Evolutionary conservation across 202 grass and related monocot species (phyloP).

Genomic region (Miscanthus sacchariflorus): DNA sequence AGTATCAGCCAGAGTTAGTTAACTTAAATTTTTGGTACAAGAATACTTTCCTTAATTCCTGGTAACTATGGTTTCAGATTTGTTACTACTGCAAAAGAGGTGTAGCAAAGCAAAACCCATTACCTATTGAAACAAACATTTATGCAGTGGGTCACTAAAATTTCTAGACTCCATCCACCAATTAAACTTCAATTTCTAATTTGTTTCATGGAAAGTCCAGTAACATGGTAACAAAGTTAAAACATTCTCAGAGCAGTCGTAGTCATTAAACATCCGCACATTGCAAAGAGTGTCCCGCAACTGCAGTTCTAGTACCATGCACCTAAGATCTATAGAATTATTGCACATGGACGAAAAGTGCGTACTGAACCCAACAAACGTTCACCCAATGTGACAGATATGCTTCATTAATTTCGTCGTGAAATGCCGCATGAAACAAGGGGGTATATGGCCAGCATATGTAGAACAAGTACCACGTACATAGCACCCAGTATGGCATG

Average conservation of each 20-base stretch:
- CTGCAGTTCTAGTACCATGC: slow-evolving; percentile 11
- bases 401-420: slow-evolving; percentile 5
- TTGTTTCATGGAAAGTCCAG: slow-evolving; percentile 7
- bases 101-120: background rate
- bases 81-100: background rate
- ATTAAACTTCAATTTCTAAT: background rate
- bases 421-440: background rate
- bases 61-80: background rate
- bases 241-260: background rate
- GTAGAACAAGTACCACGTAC: background rate
- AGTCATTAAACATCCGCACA: background rate
- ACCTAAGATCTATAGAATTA: slow-evolving; percentile 26
- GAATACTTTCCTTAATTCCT: background rate
- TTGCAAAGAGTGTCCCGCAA: background rate
- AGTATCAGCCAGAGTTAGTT: background rate
- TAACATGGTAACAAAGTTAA: background rate
- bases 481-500: background rate
- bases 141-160: background rate
- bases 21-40: background rate
- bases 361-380: background rate
- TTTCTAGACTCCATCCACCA: background rate
- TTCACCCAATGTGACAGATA: background rate
- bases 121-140: background rate
- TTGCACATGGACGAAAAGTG: background rate
- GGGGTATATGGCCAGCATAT: background rate